Evolutionary conservation across 208 protist genomes (phyloP), one percentile per base, ranked within the genome.

Genomic region (Phytomonas francai): DNA sequence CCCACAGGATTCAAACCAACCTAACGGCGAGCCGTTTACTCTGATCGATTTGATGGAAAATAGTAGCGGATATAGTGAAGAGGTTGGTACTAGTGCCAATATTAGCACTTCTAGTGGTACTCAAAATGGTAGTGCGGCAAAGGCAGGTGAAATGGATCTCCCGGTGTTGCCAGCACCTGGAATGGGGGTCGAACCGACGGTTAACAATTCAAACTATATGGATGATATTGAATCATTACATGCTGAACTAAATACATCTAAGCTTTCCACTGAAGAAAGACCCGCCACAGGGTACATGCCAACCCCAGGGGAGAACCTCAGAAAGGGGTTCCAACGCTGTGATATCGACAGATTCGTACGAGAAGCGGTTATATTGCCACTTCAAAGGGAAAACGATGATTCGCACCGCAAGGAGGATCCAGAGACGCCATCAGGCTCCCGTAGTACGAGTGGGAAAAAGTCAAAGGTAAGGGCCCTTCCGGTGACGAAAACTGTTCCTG

Each of bases 361-460:
- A 49, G 39, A 49, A 19, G 39, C 12, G 14, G 39, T 49, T 49
- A 6, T 49, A 49, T 22, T 12, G 2, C 39, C 39, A 49, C 39
- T 49, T 49, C 39, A 49, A 49, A 49, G 39, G 4, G 39, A 19
- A 49, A 49, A 49, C 14, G 12, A 19, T 9, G 14, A 49, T 49
- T 12, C 39, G 12, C 39, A 49, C 16, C 39, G 39, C 39, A 49
- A 9, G 12, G 7, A 49, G 12, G 12, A 19, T 3, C 39, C 6
- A 49, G 14, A 49, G 4, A 19, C 39, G 39, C 12, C 39, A 19
- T 72, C 29, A 31, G 49, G 28, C 3, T 30, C 9, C 42, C 25
- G 7, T 19, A 42, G 22, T 33, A 45, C n/a, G 51, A 70, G 29
- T 36, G 31, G 32, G 68, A 66, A 63, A 71, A 71, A 22, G 57